Evolutionary conservation across 768 basidiomycete genomes (phyloP), one percentile per base, ranked within the genome.

Genomic region (Amanita jacksonii): DNA sequence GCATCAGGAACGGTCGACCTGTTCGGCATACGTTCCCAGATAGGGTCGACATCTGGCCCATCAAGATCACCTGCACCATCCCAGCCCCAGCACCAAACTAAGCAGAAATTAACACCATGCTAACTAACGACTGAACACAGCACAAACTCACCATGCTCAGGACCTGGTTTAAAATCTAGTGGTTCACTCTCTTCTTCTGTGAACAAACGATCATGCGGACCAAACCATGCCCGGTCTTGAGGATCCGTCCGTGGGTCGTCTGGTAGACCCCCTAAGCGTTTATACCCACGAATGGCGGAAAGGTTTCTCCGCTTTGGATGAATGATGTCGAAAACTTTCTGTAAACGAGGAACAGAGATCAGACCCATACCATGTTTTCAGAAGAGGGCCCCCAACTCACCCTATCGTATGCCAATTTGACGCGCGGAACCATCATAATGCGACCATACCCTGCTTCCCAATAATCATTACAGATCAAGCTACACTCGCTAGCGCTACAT

Each of bases 41-140:
- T 85, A 5, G 94, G 94, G 54, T 98, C 94, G 5, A 99, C 89
- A 56, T 98, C 93, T 0, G 94, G 94, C 33, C 93, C 94, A 51
- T 97, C 94, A 18, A 99, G 74, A 57, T 99, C 94, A 15, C 94
- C 94, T 3, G 94, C 94, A 10, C 94, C 94, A 55, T 99, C 94
- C 94, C 94, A 99, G 15, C 94, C 94, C 94, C 94, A 97, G 59
- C 94, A 98, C 94, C 94, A 97, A 9, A 98, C 94, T 96, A 55
- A 31, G 38, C 38, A 45, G 15, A 23, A 18, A 9, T 22, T 10
- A 43, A 18, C 27, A 6, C 18, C 20, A 32, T 10, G 37, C 12
- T 18, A n/a, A n/a, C n/a, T n/a, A n/a, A 12, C 4, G 31, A 45
- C 20, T 8, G 13, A 24, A 38, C 31, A 43, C 46, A 41, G 41